A percentile compares a stretch with the other conserved stretches of the same genome.
phyloP scores from a whole-genome alignment of 495 filamentous ascomycete species.

The Trichoderma erinaceum region DNA sequence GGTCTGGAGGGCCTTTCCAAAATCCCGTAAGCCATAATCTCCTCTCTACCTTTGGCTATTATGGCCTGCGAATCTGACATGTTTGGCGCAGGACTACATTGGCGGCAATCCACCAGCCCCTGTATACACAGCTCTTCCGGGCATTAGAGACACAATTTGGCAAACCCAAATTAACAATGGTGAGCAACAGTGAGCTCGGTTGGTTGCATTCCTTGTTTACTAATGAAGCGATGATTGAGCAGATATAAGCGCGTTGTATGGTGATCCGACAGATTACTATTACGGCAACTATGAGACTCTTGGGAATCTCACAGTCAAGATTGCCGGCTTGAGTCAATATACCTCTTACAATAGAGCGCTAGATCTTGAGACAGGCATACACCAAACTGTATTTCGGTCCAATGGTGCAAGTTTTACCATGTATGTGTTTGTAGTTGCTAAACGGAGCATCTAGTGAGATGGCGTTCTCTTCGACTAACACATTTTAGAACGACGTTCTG shows the following conservation, averaged over 20 bases:
- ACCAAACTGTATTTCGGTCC: slow-evolving; percentile 27
- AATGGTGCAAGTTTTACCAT: slow-evolving; percentile 24
- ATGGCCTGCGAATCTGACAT: not conserved
- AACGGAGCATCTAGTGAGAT: not conserved
- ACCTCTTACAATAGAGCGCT: slow-evolving; percentile 34
- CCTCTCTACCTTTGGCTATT: not conserved
- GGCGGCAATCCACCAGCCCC: slow-evolving; percentile 33
- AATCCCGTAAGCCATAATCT: not conserved
- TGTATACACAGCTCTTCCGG: not conserved
- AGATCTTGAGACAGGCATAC: slow-evolving; percentile 36
- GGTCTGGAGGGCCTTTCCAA: slow-evolving; percentile 43
- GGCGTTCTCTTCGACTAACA: not conserved
- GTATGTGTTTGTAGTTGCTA: slow-evolving; percentile 15
- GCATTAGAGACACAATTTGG: slow-evolving; percentile 6
- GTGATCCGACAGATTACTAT: slow-evolving; percentile 21
- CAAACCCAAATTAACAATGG: slow-evolving; percentile 6
- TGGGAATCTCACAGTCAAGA: slow-evolving; percentile 37
- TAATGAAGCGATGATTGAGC: too few relatives aligned
- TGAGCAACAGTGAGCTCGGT: not conserved
- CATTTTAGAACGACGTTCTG: slow-evolving; percentile 26
- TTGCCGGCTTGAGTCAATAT: slow-evolving; percentile 24
- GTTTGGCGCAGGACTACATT: slow-evolving; percentile 23
- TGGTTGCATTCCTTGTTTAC: not conserved
- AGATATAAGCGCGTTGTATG: not conserved
- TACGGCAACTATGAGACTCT: slow-evolving; percentile 43